These are phyloP conservation scores for Penicillium hordei DNA, from an alignment of 2,329 filamentous ascomycete genomes.

Conservation along the genomic window DNA sequence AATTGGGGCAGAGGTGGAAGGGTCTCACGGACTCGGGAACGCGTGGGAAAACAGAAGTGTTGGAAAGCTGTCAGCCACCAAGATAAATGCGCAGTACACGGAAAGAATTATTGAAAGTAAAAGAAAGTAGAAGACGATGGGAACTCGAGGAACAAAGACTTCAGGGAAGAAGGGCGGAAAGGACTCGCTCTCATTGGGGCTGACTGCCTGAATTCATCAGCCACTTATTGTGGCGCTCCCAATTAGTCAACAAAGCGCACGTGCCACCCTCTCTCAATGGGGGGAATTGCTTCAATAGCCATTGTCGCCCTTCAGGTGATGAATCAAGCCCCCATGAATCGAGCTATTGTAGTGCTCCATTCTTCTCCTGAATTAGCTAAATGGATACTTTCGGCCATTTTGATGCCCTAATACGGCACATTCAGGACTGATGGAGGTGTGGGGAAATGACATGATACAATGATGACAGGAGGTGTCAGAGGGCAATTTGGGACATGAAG, in stretches of 20 bases:
- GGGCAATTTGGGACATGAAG: constrained; percentile 22
- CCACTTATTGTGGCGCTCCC: constrained; percentile 19
- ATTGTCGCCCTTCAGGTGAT: constrained; percentile 9
- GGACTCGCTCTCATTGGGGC: constrained; percentile 22
- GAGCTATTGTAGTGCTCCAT: constrained; percentile 2
- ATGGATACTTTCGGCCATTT: constrained; percentile 4
- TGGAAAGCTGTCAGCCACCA: constrained; percentile 2
- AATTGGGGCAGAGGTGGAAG: constrained; percentile 17
- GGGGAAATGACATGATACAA: constrained; percentile 7
- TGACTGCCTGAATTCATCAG: constrained; percentile 15
- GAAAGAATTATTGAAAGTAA: not conserved
- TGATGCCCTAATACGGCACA: not conserved
- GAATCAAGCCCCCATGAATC: constrained; percentile 10
- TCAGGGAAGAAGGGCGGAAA: constrained; percentile 25
- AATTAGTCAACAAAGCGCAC: constrained; percentile 21
- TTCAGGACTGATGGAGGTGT: not conserved
- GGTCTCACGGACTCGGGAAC: constrained; percentile 23
- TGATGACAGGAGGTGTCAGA: constrained; percentile 27
- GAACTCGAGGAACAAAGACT: constrained; percentile 11
- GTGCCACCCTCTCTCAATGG: constrained; percentile 17
- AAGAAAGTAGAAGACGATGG: constrained; percentile 7
- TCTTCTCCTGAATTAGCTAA: not conserved
- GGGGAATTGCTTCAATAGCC: constrained; percentile 13
- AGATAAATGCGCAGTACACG: not conserved
- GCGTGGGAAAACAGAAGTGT: constrained; percentile 15